Base-by-base conservation (phyloP, 352 stramenopile genomes). In the Phytophthora chlamydospora region DNA sequence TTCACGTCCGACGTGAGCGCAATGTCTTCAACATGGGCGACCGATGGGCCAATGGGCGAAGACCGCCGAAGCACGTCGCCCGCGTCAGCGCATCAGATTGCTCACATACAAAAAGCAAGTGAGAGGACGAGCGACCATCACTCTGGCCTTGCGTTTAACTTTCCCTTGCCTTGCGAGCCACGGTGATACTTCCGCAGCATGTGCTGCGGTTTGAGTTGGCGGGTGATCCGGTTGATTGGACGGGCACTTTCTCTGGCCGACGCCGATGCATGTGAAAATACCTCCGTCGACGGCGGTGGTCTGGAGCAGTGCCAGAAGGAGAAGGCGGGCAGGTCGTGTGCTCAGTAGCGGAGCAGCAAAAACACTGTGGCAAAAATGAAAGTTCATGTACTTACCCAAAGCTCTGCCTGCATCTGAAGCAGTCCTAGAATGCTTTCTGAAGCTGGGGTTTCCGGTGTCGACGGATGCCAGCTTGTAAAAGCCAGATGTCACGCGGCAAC, bases 191-290 rank as follows among this genome's bases (percentile, higher is more conserved):
- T n/a, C 24, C 24, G 27, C 42, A 43, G 31, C 56, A 57, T 32
- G 24, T 58, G 24, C 24, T 41, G 44, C 29, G 13, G n/a, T 27
- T 55, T n/a, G 11, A 34, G 17, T 43, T 43, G 42, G 19, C n/a
- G 21, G 42, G 62, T 71, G 55, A 71, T 70, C 62, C 52, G 31
- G 19, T 24, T 66, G 62, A 70, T 70, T 70, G 62, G 62, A 70
- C 62, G 62, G 50, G 62, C 31, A 45, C 62, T 65, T 70, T 70
- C 42, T 63, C 32, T 50, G 29, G n/a, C 9, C 19, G 29, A 38
- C 32, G 21, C 19, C 24, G 21, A 31, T 61, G 47, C 46, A 65
- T 53, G 52, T 33, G 53, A 68, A 50, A 19, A 48, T 35, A 19
- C 11, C 12, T 14, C 17, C 41, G 41, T 47, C 13, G 19, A 34